These are phyloP conservation scores for Potentilla sterilis DNA, from an alignment of 306 rosid genomes.

Conservation along the genomic window DNA sequence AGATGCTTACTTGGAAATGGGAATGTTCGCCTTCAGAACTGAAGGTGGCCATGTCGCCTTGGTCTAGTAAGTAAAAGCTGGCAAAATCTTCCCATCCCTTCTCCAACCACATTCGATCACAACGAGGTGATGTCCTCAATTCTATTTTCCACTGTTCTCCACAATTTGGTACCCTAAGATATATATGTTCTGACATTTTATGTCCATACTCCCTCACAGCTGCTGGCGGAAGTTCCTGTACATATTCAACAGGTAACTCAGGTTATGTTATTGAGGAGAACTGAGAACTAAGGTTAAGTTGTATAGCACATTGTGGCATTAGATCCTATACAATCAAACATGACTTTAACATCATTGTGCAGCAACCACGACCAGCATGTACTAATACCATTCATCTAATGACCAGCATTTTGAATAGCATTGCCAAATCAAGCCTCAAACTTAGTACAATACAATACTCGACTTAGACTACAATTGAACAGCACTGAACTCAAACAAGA, in stretches of 20 bases:
- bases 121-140: not conserved
- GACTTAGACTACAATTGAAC: not conserved
- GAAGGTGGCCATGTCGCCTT: not conserved
- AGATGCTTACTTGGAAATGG: not conserved
- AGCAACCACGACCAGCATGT: not conserved
- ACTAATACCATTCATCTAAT: not conserved
- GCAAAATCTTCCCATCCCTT: slow-evolving; percentile 3
- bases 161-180: not conserved
- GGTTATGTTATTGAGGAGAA: not conserved
- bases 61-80: not conserved
- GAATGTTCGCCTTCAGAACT: not conserved
- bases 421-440: not conserved
- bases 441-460: not conserved
- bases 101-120: not conserved
- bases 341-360: not conserved
- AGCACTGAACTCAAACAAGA: not conserved
- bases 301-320: not conserved
- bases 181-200: not conserved
- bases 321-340: not conserved
- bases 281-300: too few species aligned
- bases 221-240: not conserved
- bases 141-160: not conserved
- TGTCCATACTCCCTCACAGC: not conserved
- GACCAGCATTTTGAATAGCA: not conserved
- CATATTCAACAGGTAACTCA: not conserved